These are phyloP conservation scores for Jatropha multifida DNA, from an alignment of 441 rosid genomes.

Conservation along the genomic window DNA sequence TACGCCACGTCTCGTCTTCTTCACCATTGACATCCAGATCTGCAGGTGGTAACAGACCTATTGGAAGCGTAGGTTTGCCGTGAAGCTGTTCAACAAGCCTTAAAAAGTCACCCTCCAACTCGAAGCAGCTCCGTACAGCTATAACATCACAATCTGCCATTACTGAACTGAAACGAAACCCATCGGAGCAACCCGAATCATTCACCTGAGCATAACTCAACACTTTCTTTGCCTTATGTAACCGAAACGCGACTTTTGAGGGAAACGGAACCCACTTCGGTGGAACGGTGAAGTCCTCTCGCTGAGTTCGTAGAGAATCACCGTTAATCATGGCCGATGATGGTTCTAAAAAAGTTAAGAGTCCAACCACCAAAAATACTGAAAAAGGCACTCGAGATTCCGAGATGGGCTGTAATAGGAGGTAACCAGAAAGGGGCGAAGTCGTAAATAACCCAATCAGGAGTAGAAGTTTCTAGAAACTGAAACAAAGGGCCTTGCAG, in stretches of 20 bases:
- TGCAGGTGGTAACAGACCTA: not conserved
- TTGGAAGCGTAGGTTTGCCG: conserved; percentile 2
- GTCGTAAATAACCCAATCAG: not conserved
- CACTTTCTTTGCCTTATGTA: not conserved
- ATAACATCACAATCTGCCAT: not conserved
- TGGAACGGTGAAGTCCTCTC: conserved; percentile 1
- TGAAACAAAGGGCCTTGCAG: not conserved
- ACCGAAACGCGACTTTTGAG: not conserved
- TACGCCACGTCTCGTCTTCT: not conserved
- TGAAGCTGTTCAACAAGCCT: not conserved
- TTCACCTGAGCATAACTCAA: not conserved
- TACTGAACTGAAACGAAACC: not conserved
- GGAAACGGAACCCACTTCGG: conserved; percentile 11
- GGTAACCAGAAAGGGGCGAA: conserved; percentile 9
- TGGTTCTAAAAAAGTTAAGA: not conserved
- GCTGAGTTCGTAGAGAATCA: not conserved
- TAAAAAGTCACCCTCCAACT: conserved; percentile 11
- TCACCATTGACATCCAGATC: not conserved
- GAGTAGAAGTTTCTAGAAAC: not conserved
- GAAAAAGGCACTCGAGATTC: not conserved
- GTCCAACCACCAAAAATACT: not conserved
- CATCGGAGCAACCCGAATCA: not conserved
- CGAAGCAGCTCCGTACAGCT: conserved; percentile 7
- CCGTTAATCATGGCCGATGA: not conserved
- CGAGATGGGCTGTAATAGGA: not conserved